Evolutionary conservation across 805 yeast genomes (phyloP).

Genomic region (Wilhelminamyces savonicus): DNA sequence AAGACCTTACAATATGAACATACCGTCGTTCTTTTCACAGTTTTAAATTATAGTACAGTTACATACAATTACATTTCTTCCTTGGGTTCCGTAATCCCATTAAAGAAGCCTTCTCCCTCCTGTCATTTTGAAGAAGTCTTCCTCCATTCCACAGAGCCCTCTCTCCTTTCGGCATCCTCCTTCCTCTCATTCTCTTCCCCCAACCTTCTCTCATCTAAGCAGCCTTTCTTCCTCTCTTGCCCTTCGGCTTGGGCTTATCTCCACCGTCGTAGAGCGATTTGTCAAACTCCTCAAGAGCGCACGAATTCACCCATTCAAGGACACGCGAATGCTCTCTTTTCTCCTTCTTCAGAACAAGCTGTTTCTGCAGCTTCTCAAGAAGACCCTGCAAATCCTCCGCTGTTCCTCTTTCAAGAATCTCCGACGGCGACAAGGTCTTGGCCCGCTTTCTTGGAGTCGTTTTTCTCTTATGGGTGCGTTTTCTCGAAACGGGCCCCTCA

Average conservation of each 20-base stretch:
- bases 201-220: no score
- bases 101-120: no score
- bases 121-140: no score
- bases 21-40: no score
- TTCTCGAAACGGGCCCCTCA: no score
- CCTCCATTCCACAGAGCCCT: no score
- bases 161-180: no score
- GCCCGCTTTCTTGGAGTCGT: constrained; percentile 31
- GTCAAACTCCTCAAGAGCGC: constrained; percentile 47
- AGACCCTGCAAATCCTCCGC: constrained; percentile 17
- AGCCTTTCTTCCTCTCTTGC: constrained; percentile 9
- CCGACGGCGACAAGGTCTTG: constrained; percentile 21
- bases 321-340: constrained; percentile 42
- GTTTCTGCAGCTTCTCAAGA: constrained; percentile 19
- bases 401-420: constrained; percentile 21
- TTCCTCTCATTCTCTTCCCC: no score
- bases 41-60: no score
- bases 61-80: no score
- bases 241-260: constrained; percentile 20
- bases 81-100: no score
- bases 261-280: constrained; percentile 54
- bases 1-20: no score
- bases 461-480: constrained; percentile 14
- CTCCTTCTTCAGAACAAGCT: constrained; percentile 24
- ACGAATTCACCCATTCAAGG: constrained; percentile 56